Evolutionary conservation across 2,329 filamentous ascomycete species (phyloP), one percentile per base, ranked within the genome.

Genomic region (Orbilia ellipsospora): DNA sequence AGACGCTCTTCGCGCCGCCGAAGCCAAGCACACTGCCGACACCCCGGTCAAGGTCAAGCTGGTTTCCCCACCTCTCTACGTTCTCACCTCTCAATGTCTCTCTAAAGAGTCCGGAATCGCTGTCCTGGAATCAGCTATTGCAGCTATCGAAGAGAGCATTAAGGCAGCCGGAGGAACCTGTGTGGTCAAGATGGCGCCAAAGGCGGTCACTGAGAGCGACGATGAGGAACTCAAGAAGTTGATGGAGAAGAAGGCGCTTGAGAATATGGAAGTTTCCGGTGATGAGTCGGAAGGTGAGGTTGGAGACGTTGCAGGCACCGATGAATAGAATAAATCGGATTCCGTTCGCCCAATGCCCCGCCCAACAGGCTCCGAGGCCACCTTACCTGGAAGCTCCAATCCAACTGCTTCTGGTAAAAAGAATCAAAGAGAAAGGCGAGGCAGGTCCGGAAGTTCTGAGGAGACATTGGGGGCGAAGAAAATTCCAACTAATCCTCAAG

Each of bases 141-240:
- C 91, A 80, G 92, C 94, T 80, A 94, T 99, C 80, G 88, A 91
- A 80, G 87, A 85, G 81, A 93, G 87, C 83, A 99, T 99, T 82
- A 88, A 90, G 82, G 86, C 84, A 54, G 88, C 91, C 0, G 92
- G 92, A 64, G 95, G 95, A 77, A 89, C 89, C 81, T 91, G 94
- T 81, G 88, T 90, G 51, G 91, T 97, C 80, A 97, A 96, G 89
- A 99, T 99, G 95, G 94, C 95, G 81, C 95, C 95, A 79, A 98
- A 98, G 89, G 95, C 96, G 3, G 95, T 99, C 77, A 99, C 95
- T 0, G 96, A 98, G 87, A 96, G 93, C 83, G 96, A 99, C 81
- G 95, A 99, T 81, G 95, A 94, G 26, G 94, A 97, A 84, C 87
- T 99, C 78, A 93, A 97, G 83, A 95, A 94, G 62, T 88, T 99